Conservation (phyloP, 805 yeast genomes). For the Zygosaccharomyces bailii region DNA sequence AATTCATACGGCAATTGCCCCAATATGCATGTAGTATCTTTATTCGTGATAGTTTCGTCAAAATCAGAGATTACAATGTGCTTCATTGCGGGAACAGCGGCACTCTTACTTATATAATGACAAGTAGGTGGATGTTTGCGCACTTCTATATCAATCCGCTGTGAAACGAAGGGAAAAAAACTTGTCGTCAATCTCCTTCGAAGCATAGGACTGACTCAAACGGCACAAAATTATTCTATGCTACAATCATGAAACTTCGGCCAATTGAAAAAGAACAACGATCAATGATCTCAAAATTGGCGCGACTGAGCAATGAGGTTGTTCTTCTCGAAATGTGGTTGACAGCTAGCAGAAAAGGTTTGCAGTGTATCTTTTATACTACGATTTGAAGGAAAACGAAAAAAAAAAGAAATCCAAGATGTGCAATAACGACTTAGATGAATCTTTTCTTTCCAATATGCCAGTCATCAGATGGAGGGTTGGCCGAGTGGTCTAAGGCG, state of each 20-base stretch:
- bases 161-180: slow-evolving; percentile 15
- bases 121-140: slow-evolving; percentile 23
- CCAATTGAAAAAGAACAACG: slow-evolving; percentile 3
- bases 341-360: not conserved
- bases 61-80: slow-evolving; percentile 30
- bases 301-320: slow-evolving; percentile 17
- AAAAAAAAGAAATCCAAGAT: not conserved
- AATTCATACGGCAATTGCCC: slow-evolving; percentile 25
- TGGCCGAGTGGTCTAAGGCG: slow-evolving; percentile 43
- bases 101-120: not conserved
- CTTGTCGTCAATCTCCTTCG: slow-evolving; percentile 4
- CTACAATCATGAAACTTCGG: slow-evolving; percentile 15
- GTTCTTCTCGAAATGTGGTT: not conserved
- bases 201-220: slow-evolving; percentile 27
- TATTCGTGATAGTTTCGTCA: slow-evolving; percentile 34
- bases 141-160: slow-evolving; percentile 35
- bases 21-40: slow-evolving; percentile 28
- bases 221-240: slow-evolving; percentile 27
- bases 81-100: slow-evolving; percentile 7
- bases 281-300: slow-evolving; percentile 2
- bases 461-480: too few species aligned
- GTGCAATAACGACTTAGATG: too few species aligned
- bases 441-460: too few species aligned
- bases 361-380: not conserved
- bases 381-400: not conserved